Base-by-base conservation (phyloP, 1,284 basidiomycete genomes). In the Papiliotrema flavescens region DNA sequence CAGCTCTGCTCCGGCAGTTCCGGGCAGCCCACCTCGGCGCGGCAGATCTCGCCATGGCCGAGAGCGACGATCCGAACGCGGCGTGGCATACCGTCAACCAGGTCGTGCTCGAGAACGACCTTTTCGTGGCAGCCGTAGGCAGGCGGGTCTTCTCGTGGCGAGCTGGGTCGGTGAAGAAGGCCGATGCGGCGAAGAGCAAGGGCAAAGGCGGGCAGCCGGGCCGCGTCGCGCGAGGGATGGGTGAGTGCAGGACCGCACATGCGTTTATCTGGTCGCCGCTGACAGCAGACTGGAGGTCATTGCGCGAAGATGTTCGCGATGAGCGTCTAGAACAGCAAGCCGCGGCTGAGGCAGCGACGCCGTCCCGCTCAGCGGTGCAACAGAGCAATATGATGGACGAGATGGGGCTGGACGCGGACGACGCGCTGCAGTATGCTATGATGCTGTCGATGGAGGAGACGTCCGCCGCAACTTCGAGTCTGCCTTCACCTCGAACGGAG, bases 61-160 rank as follows among this genome's bases (percentile, higher is more conserved):
- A 56, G 3, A 59, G 59, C 6, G 65, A 67, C 32, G 62, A 67
- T 26, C 58, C 57, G 13, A 64, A 65, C 11, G 67, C 69, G 4
- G 49, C 53, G 42, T 63, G 56, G 34, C 67, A 69, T 53, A 72
- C 66, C 17, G 67, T 72, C 35, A 76, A 76, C 56, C 64, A 72
- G 37, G 61, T 76, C 32, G 61, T 74, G 11, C 57, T 76, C 20
- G 73, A 74, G 47, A 70, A 74, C 46, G 75, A 76, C 52, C 57
- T 75, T 37, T 51, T 75, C 26, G 66, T 74, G 1, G 74, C 73
- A 1, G 59, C 60, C 23, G 66, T 76, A 17, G 75, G 75, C 5
- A 49, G 66, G 15, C 69, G 65, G 23, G 66, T 76, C 3, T 64
- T 74, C 34, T 66, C 66, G 11, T 76, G 75, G 75, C 57, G 67